phyloP scores from a whole-genome alignment of 2,329 filamentous ascomycete genomes.

The Ophiostoma tasmaniense region DNA sequence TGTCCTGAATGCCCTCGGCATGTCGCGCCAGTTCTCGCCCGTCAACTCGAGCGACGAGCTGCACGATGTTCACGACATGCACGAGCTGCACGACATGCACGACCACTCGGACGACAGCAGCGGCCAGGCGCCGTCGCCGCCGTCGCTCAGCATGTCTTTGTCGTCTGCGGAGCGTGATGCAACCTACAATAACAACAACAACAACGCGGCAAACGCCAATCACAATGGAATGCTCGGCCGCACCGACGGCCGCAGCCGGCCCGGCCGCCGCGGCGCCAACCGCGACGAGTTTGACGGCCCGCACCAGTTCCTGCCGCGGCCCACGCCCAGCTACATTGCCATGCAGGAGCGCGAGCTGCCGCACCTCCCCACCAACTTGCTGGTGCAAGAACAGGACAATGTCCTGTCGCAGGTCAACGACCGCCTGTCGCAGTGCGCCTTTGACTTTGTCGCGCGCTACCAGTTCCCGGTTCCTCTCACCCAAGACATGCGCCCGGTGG shows the following conservation, averaged over 20 bases:
- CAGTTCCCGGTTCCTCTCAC: constrained; percentile 82
- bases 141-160: constrained; percentile 19
- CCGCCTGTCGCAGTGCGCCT: constrained; percentile 74
- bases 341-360: constrained; percentile 73
- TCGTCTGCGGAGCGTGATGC: background rate
- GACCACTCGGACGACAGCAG: background rate
- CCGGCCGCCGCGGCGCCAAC: constrained; percentile 65
- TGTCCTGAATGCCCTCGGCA: background rate
- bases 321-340: constrained; percentile 61
- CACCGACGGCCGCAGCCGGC: constrained; percentile 42
- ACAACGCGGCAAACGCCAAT: background rate
- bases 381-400: constrained; percentile 75
- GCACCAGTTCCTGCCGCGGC: constrained; percentile 70
- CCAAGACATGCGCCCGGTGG: constrained; percentile 69
- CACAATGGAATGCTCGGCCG: constrained; percentile 26
- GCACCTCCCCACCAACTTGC: constrained; percentile 71
- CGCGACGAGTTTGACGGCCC: constrained; percentile 85
- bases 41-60: background rate
- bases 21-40: constrained; percentile 9
- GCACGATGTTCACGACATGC: background rate
- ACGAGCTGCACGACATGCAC: background rate
- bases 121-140: constrained; percentile 31
- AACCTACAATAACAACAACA: background rate
- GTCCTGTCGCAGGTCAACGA: constrained; percentile 77
- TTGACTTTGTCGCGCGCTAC: constrained; percentile 85